A percentile compares a stretch with the other conserved stretches of the same genome.
Evolutionary conservation across 2,329 filamentous ascomycete genomes (phyloP).

Genomic region (Orbilia javanica): DNA sequence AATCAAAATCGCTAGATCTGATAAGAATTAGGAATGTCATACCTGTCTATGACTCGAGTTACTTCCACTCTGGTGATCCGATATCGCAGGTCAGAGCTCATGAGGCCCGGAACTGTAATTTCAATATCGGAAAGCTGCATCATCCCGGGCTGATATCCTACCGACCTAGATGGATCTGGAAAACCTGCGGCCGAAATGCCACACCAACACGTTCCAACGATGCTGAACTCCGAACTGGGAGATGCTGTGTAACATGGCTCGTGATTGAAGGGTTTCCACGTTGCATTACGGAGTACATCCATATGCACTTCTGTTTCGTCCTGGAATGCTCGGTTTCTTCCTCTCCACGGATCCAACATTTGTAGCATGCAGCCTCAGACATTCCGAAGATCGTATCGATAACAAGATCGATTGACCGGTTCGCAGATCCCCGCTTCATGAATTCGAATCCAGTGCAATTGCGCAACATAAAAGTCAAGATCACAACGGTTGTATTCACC

Average conservation of each 20-base stretch:
- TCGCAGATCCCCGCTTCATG: neutral
- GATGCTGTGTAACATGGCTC: conserved; percentile 28
- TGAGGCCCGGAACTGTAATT: neutral
- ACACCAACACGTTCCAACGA: conserved; percentile 26
- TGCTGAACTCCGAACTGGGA: conserved; percentile 11
- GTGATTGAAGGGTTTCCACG: neutral
- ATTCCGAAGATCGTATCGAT: neutral
- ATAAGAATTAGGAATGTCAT: conserved; percentile 27
- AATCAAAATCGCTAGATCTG: conserved; percentile 37
- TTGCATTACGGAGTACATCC: neutral
- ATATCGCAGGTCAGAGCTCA: conserved; percentile 25
- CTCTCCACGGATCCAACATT: neutral
- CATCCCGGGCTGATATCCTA: neutral
- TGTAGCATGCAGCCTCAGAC: too few species aligned
- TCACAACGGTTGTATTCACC: neutral
- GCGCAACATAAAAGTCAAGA: neutral
- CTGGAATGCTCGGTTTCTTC: conserved; percentile 5
- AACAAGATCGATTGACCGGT: neutral
- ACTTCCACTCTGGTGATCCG: conserved; percentile 4
- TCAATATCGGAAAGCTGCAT: conserved; percentile 15
- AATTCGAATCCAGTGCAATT: too few species aligned
- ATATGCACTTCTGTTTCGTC: neutral
- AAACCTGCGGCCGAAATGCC: neutral
- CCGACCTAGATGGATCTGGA: neutral
- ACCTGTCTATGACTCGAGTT: neutral